Evolutionary conservation across 2,329 filamentous ascomycete species (phyloP).

Genomic region (Xylariaceae sp.): DNA sequence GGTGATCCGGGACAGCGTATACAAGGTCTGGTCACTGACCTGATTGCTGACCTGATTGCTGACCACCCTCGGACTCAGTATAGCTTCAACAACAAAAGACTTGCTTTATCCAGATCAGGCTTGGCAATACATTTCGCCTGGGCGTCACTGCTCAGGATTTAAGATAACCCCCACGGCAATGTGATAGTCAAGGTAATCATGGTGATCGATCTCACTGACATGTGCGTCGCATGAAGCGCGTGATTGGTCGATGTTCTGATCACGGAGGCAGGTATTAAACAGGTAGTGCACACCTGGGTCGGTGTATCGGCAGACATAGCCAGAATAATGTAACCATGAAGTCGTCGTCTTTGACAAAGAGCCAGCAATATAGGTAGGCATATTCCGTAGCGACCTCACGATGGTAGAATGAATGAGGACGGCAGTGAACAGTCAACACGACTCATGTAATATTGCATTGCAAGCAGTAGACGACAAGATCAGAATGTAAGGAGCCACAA

Average conservation of each 20-base stretch:
- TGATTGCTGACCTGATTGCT: not conserved
- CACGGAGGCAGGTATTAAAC: not conserved
- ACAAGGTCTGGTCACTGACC: not conserved
- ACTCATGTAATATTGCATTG: not conserved
- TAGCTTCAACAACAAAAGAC: no score
- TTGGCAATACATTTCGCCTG: no score
- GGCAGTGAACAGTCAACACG: not conserved
- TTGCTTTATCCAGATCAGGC: no score
- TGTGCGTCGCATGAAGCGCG: not conserved
- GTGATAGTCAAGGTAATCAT: not conserved
- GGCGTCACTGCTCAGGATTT: not conserved
- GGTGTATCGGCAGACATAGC: not conserved
- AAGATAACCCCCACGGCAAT: not conserved
- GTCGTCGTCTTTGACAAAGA: not conserved
- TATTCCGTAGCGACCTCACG: not conserved
- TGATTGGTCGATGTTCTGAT: not conserved
- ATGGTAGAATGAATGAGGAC: not conserved
- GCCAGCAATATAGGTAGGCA: not conserved
- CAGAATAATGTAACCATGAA: not conserved
- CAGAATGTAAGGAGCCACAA: not conserved
- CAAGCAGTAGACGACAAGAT: not conserved
- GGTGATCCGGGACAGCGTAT: no score
- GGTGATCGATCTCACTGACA: not conserved
- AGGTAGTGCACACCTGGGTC: not conserved
- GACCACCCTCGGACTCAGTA: not conserved